Evolutionary conservation across 2,329 filamentous ascomycete genomes (phyloP), one percentile per base, ranked within the genome.

Genomic region (Epichloe bromicola): DNA sequence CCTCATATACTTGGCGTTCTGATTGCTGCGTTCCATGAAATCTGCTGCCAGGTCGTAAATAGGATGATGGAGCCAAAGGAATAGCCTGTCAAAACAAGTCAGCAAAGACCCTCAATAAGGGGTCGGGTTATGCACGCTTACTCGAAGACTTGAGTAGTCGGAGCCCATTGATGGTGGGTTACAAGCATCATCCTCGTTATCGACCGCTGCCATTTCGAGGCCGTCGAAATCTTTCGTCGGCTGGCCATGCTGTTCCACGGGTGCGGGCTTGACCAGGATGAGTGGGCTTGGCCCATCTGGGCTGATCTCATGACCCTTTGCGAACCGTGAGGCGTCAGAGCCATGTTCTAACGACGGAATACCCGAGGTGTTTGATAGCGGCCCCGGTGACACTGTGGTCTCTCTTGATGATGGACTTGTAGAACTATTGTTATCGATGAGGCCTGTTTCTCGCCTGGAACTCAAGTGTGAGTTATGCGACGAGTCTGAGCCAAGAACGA

Each of bases 11-110:
- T 64, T 95, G 89, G 53, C 86, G 81, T 64, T 97, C 91, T 3
- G 91, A 97, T 63, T 91, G 86, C 62, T 98, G 93, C 14, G 86
- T 95, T 52, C 93, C 93, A 53, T 80, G 78, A 63, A 96, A 98
- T 60, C 80, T 86, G 68, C 88, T 95, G 17, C 90, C 90, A 2
- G 90, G 81, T 44, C 88, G 85, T 51, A 98, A 74, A 65, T 84
- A 94, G 0, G 88, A 93, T 1, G 88, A 95, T 1, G 88, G 83
- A n/a, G 86, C 82, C 50, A 82, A 82, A 3, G 89, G 85, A 52
- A 86, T 76, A 56, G 85, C 75, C 85, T 90, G 51, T 7, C 15
- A 44, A 43, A 7, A 34, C 10, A 19, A 20, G 34, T 57, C 14
- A 56, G 52, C 20, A n/a, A 23, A 45, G 49, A n/a, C 36, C 52